These are phyloP conservation scores for Acanthamoeba triangularis DNA, from an alignment of 208 protist genomes.

Conservation along the genomic window DNA sequence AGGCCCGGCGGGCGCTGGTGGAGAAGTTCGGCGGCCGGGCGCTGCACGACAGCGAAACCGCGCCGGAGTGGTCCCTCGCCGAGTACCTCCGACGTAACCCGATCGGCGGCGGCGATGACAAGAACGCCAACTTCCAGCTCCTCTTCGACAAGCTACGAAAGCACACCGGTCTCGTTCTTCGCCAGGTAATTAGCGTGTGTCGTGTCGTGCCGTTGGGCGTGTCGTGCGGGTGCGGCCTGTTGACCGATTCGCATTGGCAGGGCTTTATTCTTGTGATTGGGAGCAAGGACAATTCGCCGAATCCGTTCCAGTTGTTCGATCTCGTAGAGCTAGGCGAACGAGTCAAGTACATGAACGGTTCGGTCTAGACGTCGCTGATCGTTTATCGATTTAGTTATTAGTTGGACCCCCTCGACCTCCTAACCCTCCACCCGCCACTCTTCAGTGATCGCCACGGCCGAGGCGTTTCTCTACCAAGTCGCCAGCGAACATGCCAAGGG, in stretches of 20 bases:
- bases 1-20: not conserved
- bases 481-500: conserved; percentile 38
- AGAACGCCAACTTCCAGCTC: conserved; percentile 24
- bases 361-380: conserved; percentile 1
- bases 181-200: not conserved
- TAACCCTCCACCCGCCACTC: too few relatives aligned
- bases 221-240: conserved; percentile 24
- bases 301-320: conserved; percentile 78
- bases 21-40: conserved; percentile 4
- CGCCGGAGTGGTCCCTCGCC: conserved; percentile 34
- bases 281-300: conserved; percentile 52
- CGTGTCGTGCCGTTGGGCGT: not conserved
- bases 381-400: too few relatives aligned
- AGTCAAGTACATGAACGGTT: conserved; percentile 83
- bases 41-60: not conserved
- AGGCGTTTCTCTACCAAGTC: conserved; percentile 67
- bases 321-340: conserved; percentile 82
- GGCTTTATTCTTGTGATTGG: not conserved
- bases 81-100: not conserved
- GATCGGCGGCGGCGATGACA: not conserved
- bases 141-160: not conserved
- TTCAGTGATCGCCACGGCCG: conserved; percentile 25
- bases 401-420: too few relatives aligned
- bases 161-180: not conserved
- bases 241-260: conserved; percentile 75